Evolutionary conservation across 768 basidiomycete genomes (phyloP), one percentile per base, ranked within the genome.

Genomic region (Rhizopogon salebrosus): DNA sequence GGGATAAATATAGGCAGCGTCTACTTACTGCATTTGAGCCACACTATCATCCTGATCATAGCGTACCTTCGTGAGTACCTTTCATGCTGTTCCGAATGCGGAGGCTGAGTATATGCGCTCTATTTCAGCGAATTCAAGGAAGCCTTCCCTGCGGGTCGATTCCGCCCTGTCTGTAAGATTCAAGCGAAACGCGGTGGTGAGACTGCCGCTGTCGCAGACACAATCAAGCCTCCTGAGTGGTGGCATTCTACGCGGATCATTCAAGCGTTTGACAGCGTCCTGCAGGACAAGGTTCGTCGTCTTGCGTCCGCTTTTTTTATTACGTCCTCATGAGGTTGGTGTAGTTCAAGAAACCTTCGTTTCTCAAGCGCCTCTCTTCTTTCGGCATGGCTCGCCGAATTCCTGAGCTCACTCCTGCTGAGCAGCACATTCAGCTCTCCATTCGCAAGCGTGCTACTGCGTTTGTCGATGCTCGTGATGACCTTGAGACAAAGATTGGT

Each of bases 391-490:
- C 76, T 16, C 85, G 82, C 58, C 80, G 86, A 18, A 78, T 84
- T 22, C 89, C 89, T 26, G 80, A 82, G 59, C 74, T 95, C 41
- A 88, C 84, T 26, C 72, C 72, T 11, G 91, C 92, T 1, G 94
- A 97, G 65, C 89, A 92, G 68, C 77, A 83, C 53, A 87, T 94
- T 56, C 91, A 93, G 66, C 76, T 79, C 42, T 92, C 92, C 49
- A 94, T 97, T 67, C 86, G 94, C 58, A 89, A 89, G 67, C 87
- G 94, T 38, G 93, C 94, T n/a, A 89, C 87, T 3, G 92, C 92
- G 35, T 95, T 95, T 60, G 92, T 95, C 37, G 92, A 95, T 64
- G 90, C 92, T 10, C 80, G 94, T 34, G 94, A 95, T 66, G 92
- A 94, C 61, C 81, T 95, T 22, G 93, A 95, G 74, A 90, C 89